Conservation (phyloP, 1,284 basidiomycete species). For the Malassezia equina region DNA sequence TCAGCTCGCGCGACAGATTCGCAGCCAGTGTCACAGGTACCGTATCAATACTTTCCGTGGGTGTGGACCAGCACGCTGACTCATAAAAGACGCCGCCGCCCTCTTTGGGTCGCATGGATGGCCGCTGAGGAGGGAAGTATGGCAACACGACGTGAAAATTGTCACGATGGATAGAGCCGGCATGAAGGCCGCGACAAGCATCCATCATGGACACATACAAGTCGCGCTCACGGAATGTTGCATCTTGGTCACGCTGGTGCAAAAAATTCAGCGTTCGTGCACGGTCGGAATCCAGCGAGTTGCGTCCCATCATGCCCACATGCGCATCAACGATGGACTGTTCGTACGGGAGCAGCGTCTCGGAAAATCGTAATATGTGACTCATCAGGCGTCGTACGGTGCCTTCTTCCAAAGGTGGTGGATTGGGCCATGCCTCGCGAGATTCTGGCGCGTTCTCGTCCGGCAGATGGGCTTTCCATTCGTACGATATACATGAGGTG, state of each 20-base stretch:
- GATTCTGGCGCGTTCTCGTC: background rate
- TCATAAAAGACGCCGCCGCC: background rate
- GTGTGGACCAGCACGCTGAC: background rate
- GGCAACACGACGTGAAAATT: background rate
- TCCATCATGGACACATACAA: background rate
- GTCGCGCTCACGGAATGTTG: background rate
- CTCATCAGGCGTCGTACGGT: background rate
- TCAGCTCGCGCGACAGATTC: background rate
- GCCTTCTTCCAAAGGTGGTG: background rate
- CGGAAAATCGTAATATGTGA: background rate
- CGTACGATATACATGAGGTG: background rate
- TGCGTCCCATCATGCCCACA: background rate
- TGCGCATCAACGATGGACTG: background rate
- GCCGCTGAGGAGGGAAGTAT: background rate
- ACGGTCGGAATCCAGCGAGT: background rate
- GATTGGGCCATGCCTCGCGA: background rate
- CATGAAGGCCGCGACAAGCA: background rate
- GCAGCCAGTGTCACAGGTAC: background rate
- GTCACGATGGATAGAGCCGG: background rate
- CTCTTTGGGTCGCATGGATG: background rate
- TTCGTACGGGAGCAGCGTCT: background rate
- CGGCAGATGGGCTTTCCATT: background rate
- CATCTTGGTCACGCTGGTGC: background rate
- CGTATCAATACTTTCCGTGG: conserved; percentile 1
- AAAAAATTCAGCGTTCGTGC: background rate